Percentiles rank a stretch among this genome's conserved stretches.
phyloP scores from a whole-genome alignment of 768 basidiomycete species.

The Melanogaster broomeanus region DNA sequence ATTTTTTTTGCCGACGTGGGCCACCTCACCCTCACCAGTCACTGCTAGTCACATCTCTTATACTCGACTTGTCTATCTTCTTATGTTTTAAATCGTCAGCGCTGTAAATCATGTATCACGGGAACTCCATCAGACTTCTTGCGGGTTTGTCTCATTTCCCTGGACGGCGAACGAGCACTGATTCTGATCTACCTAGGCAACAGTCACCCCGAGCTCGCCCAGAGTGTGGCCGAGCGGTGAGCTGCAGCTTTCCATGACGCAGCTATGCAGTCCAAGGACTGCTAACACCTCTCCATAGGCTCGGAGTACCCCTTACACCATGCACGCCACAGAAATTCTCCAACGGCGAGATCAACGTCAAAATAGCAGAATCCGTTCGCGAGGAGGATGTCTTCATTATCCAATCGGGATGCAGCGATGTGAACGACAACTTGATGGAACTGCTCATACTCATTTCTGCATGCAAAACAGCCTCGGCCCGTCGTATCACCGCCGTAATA shows the following conservation, averaged over 20 bases:
- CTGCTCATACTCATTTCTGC: constrained; percentile 98
- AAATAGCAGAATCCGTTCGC: constrained; percentile 92
- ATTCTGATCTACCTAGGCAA: constrained; percentile 69
- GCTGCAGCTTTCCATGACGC: constrained; percentile 51
- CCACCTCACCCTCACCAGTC: no score
- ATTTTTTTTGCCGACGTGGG: neutral
- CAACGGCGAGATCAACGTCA: constrained; percentile 94
- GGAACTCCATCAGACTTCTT: constrained; percentile 76
- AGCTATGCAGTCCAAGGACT: constrained; percentile 44
- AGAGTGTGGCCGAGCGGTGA: constrained; percentile 95
- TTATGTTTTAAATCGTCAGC: constrained; percentile 13
- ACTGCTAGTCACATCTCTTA: no score
- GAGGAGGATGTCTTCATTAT: constrained; percentile 99
- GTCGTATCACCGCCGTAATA: constrained; percentile 95
- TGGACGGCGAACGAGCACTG: constrained; percentile 8
- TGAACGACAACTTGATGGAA: constrained; percentile 98
- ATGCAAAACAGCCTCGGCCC: constrained; percentile 94
- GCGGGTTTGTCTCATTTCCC: constrained; percentile 50
- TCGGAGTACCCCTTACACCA: constrained; percentile 84
- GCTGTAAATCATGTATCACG: constrained; percentile 69
- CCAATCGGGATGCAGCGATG: constrained; percentile 86
- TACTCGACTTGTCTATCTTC: neutral
- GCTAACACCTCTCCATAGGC: constrained; percentile 65
- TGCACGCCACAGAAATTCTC: constrained; percentile 89
- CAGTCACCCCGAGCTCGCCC: constrained; percentile 97